These are phyloP conservation scores for Cercospora canescens DNA, from an alignment of 2,329 filamentous ascomycete genomes.

Conservation along the genomic window DNA sequence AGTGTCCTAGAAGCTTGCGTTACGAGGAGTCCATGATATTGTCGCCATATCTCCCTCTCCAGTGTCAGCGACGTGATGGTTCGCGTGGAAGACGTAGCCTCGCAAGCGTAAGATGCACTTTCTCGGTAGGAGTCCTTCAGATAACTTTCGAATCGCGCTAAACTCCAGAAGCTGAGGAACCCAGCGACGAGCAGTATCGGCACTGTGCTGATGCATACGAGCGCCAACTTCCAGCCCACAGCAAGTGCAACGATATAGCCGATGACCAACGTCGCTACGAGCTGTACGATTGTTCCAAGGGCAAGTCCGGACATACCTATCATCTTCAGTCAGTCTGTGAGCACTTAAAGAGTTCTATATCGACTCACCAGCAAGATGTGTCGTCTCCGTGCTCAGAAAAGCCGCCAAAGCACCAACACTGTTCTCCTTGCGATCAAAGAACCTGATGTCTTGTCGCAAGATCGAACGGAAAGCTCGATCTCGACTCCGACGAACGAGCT, in stretches of 20 bases:
- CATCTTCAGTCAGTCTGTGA: not conserved
- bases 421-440: conserved; percentile 67
- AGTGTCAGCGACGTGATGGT: conserved; percentile 31
- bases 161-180: conserved; percentile 45
- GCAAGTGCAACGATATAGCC: conserved; percentile 50
- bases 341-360: not conserved
- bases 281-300: conserved; percentile 47
- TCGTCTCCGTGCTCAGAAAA: conserved; percentile 47
- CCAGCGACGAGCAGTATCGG: conserved; percentile 47
- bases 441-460: conserved; percentile 84
- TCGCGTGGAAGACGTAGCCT: conserved; percentile 28
- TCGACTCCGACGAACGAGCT: conserved; percentile 76
- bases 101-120: conserved; percentile 25
- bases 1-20: conserved; percentile 26
- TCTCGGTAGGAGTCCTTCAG: conserved; percentile 13
- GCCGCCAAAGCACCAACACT: conserved; percentile 45
- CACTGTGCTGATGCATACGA: conserved; percentile 47
- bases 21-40: conserved; percentile 27
- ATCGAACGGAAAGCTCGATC: conserved; percentile 79
- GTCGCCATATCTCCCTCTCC: conserved; percentile 25
- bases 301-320: conserved; percentile 54
- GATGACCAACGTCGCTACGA: conserved; percentile 43
- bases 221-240: conserved; percentile 51
- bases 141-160: conserved; percentile 7
- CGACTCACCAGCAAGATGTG: conserved; percentile 45